Conservation (phyloP, 805 yeast species). For the Starmera amethionina region DNA sequence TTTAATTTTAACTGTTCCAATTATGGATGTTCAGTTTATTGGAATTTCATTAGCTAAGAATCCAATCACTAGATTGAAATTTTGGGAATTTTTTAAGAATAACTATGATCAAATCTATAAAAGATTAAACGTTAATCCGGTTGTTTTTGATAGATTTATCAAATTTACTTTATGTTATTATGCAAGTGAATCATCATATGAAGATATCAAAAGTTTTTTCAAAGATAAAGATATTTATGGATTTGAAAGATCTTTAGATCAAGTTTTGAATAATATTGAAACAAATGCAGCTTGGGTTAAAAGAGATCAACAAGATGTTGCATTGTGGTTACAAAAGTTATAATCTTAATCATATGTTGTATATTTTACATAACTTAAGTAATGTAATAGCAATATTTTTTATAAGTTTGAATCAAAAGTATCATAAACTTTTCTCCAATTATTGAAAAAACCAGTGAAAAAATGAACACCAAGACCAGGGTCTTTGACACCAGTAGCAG, state of each 20-base stretch:
- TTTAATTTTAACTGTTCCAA: constrained; percentile 42
- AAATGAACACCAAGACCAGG: constrained; percentile 65
- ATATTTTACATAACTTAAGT: not conserved
- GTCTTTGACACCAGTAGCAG: constrained; percentile 70
- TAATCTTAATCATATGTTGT: constrained; percentile 2
- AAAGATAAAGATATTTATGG: constrained; percentile 44
- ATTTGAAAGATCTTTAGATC: constrained; percentile 53
- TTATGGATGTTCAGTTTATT: constrained; percentile 71
- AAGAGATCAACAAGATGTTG: constrained; percentile 42
- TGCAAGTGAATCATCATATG: constrained; percentile 41
- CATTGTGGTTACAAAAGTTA: constrained; percentile 30
- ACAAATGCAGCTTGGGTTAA: constrained; percentile 48
- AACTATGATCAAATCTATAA: constrained; percentile 64
- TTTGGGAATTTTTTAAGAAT: constrained; percentile 60
- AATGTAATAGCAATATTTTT: not conserved
- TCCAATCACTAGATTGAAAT: constrained; percentile 48
- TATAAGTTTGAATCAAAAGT: constrained; percentile 36
- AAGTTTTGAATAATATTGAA: constrained; percentile 47
- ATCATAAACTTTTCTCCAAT: constrained; percentile 56
- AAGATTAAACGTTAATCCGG: constrained; percentile 65
- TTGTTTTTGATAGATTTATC: constrained; percentile 72
- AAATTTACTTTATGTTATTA: constrained; percentile 49
- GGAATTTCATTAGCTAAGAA: constrained; percentile 59
- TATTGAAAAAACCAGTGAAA: constrained; percentile 57
- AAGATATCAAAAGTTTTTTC: constrained; percentile 41